These are phyloP conservation scores for Collybiopsis luxurians DNA, from an alignment of 768 basidiomycete species.

Conservation along the genomic window DNA sequence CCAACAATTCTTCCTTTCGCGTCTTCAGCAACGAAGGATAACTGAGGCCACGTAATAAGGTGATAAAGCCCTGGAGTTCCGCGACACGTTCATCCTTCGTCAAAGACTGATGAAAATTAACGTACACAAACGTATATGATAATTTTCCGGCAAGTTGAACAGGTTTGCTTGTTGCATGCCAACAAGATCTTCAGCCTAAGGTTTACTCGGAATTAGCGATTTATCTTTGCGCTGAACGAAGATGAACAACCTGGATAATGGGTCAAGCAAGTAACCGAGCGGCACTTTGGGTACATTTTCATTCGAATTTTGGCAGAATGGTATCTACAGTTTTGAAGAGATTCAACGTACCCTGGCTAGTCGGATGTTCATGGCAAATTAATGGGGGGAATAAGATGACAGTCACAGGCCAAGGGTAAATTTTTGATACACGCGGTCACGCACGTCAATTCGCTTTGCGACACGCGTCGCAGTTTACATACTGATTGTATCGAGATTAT, in stretches of 20 bases:
- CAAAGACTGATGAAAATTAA: conserved; percentile 6
- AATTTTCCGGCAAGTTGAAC: conserved; percentile 92
- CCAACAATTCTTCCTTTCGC: conserved; percentile 87
- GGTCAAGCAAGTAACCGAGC: conserved; percentile 1
- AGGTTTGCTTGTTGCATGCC: conserved; percentile 95
- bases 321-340: conserved; percentile 13
- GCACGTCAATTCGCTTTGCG: background rate
- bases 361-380: conserved; percentile 48
- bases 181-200: conserved; percentile 84
- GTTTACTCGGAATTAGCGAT: no score
- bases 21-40: conserved; percentile 93
- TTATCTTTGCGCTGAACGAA: no score
- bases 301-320: no score
- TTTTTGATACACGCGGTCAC: background rate
- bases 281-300: background rate
- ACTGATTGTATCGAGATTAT: no score
- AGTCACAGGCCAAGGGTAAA: background rate
- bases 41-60: conserved; percentile 86
- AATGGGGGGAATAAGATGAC: conserved; percentile 14
- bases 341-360: conserved; percentile 37
- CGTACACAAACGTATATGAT: conserved; percentile 77
- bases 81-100: background rate
- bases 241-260: background rate
- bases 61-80: conserved; percentile 75
- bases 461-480: no score